Percentiles rank a stretch among this genome's conserved stretches.
Evolutionary conservation across 148 eudicot genomes (phyloP).

Genomic region (Amaranthus cruentus): DNA sequence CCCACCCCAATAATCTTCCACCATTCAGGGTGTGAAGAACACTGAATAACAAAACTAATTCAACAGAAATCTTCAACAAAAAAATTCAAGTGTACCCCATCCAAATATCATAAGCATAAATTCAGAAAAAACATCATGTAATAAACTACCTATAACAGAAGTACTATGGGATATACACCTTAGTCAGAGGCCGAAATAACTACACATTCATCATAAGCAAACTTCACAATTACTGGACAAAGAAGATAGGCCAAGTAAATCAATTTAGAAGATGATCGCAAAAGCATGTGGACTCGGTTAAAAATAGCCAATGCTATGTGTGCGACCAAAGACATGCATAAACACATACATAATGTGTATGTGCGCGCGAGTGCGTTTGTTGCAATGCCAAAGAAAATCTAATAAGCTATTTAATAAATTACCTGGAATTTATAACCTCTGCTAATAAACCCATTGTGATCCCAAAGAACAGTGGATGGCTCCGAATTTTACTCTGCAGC

Average conservation of each 20-base stretch:
- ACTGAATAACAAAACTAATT: no score
- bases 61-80: no score
- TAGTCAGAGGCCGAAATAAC: no score
- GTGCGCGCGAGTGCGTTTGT: no score
- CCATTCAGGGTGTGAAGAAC: no score
- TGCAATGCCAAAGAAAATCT: neutral
- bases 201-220: no score
- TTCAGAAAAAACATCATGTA: no score
- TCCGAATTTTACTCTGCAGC: constrained; percentile 47
- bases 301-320: neutral
- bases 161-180: no score
- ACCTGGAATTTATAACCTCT: constrained; percentile 97
- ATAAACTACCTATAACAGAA: no score
- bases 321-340: constrained; percentile 2
- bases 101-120: no score
- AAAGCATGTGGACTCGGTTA: neutral
- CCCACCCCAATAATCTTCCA: no score
- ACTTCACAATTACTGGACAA: neutral
- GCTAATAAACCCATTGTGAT: constrained; percentile 85
- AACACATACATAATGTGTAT: neutral
- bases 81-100: no score
- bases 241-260: neutral
- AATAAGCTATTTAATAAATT: constrained; percentile 4
- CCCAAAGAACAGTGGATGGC: constrained; percentile 94
- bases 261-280: neutral